Percentiles rank a stretch among this genome's conserved stretches.
Conservation (phyloP, 2,329 filamentous ascomycete genomes). For the Microdochium bolleyi region DNA sequence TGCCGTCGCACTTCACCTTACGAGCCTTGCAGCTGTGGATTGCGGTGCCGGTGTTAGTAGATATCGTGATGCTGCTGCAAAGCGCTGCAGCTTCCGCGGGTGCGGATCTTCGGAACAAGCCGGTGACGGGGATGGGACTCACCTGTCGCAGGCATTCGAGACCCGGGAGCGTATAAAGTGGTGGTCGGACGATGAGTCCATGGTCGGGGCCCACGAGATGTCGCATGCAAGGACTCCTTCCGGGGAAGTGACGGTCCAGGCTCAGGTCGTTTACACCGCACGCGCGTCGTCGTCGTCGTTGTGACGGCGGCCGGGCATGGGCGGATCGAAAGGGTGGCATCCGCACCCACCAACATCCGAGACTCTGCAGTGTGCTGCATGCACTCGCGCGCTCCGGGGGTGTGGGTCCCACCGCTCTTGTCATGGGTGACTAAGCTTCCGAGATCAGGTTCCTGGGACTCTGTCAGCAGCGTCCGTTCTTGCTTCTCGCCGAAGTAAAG, state of each 20-base stretch:
- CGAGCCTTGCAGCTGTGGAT: neutral
- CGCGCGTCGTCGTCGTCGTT: neutral
- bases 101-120: neutral
- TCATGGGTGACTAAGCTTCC: no score
- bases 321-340: no score
- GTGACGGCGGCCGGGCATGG: no score
- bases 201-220: neutral
- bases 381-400: no score
- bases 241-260: neutral
- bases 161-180: neutral
- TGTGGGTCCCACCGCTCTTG: no score
- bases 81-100: neutral
- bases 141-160: neutral
- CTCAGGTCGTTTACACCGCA: neutral
- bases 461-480: no score
- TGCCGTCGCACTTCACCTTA: conserved; percentile 43
- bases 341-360: no score
- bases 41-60: neutral
- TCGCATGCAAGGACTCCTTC: neutral
- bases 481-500: no score
- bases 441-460: no score
- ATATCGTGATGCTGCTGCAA: neutral
- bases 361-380: no score
- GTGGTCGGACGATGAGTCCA: neutral
- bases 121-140: neutral